Conservation (phyloP, 352 stramenopile species). For the Lagenidium giganteum region DNA sequence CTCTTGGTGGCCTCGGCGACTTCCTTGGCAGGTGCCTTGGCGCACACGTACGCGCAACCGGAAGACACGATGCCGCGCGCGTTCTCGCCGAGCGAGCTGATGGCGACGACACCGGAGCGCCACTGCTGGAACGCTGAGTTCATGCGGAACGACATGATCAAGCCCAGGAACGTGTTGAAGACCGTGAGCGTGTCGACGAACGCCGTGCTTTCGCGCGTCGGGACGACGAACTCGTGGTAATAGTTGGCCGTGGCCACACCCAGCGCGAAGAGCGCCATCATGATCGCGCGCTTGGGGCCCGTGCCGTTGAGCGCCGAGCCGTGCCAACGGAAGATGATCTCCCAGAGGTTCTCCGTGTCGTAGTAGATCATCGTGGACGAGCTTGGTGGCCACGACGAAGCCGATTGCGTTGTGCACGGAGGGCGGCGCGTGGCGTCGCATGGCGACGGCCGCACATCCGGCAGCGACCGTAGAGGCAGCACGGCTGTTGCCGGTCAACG, state of each 20-base stretch:
- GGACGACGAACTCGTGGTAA: constrained; percentile 57
- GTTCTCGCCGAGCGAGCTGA: constrained; percentile 53
- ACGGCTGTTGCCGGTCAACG: no score
- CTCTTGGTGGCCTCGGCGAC: constrained; percentile 4
- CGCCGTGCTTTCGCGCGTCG: constrained; percentile 57
- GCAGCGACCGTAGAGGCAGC: no score
- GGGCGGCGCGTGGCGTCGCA: no score
- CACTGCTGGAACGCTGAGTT: constrained; percentile 81
- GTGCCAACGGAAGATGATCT: constrained; percentile 61
- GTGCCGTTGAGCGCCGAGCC: constrained; percentile 72
- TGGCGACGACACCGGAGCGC: constrained; percentile 60
- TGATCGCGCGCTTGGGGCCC: constrained; percentile 47
- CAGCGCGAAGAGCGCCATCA: constrained; percentile 65
- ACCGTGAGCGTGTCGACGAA: constrained; percentile 81
- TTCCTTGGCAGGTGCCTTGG: constrained; percentile 25
- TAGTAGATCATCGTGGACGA: constrained; percentile 81
- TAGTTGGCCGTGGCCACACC: constrained; percentile 41
- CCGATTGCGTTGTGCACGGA: no score
- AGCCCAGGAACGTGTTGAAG: constrained; percentile 80
- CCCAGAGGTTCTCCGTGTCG: constrained; percentile 47
- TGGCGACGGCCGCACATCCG: no score
- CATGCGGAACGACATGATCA: constrained; percentile 76
- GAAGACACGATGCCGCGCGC: constrained; percentile 68
- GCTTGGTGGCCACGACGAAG: no score
- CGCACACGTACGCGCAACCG: constrained; percentile 59